Evolutionary conservation across 108 stramenopile species (phyloP).

Genomic region (Cyclotella baltica): DNA sequence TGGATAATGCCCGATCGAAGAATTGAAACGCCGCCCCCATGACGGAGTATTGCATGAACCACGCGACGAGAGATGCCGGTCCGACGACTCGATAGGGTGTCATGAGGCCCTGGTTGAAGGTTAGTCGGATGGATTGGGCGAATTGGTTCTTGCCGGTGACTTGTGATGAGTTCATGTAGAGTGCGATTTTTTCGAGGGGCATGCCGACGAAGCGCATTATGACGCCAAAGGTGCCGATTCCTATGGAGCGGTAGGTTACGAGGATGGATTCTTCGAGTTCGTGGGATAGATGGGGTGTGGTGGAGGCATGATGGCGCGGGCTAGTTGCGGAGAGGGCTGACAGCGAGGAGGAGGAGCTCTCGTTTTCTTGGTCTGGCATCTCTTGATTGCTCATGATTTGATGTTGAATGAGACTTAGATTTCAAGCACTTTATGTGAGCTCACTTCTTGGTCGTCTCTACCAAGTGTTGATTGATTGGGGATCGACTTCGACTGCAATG

Average conservation of each 20-base stretch:
- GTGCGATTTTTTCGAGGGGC: constrained; percentile 86
- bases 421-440: no score
- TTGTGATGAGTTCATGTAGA: constrained; percentile 77
- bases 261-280: constrained; percentile 53
- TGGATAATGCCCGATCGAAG: constrained; percentile 63
- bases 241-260: constrained; percentile 75
- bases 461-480: no score
- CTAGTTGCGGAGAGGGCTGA: neutral
- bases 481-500: no score
- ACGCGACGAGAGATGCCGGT: constrained; percentile 66
- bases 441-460: no score
- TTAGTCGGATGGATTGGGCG: constrained; percentile 58
- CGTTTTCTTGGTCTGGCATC: no score
- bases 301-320: neutral
- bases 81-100: constrained; percentile 80
- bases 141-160: constrained; percentile 68
- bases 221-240: constrained; percentile 73
- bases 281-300: constrained; percentile 11
- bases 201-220: constrained; percentile 73
- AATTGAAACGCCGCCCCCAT: constrained; percentile 81
- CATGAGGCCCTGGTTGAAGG: constrained; percentile 60
- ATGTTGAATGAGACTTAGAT: no score
- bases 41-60: constrained; percentile 80
- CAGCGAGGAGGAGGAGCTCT: neutral
- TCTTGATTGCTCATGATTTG: no score